A percentile compares a stretch with the other conserved stretches of the same genome.
Conservation (phyloP, 345 rosid genomes). For the Brassica incana region DNA sequence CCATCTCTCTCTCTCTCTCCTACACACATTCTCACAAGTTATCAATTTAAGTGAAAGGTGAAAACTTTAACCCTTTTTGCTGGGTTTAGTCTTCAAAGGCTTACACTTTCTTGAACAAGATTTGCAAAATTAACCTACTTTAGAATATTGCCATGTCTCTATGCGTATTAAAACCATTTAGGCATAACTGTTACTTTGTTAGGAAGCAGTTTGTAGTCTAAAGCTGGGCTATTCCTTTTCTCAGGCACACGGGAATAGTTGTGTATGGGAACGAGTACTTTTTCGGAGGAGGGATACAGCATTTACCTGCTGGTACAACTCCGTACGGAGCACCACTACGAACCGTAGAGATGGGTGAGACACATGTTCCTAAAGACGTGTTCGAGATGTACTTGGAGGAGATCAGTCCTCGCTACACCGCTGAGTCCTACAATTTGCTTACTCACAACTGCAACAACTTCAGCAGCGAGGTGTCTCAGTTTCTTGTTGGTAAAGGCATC, state of each 20-base stretch:
- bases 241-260: conserved; percentile 92
- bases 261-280: conserved; percentile 86
- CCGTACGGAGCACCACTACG: conserved; percentile 76
- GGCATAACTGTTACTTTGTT: no score
- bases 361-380: conserved; percentile 81
- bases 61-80: background rate
- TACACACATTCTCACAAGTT: background rate
- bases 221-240: background rate
- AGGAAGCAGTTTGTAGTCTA: no score
- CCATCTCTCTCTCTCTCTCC: background rate
- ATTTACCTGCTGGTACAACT: conserved; percentile 58
- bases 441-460: conserved; percentile 95
- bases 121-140: no score
- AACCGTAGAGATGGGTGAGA: conserved; percentile 68
- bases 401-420: conserved; percentile 82
- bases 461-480: conserved; percentile 86
- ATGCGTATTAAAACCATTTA: no score
- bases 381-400: conserved; percentile 86
- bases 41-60: background rate
- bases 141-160: no score
- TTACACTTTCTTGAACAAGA: no score
- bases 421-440: conserved; percentile 74
- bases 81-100: background rate
- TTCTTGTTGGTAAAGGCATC: conserved; percentile 74
- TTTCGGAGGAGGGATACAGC: conserved; percentile 93